phyloP scores from a whole-genome alignment of 1,284 basidiomycete species.

The Moniliophthora roreri region DNA sequence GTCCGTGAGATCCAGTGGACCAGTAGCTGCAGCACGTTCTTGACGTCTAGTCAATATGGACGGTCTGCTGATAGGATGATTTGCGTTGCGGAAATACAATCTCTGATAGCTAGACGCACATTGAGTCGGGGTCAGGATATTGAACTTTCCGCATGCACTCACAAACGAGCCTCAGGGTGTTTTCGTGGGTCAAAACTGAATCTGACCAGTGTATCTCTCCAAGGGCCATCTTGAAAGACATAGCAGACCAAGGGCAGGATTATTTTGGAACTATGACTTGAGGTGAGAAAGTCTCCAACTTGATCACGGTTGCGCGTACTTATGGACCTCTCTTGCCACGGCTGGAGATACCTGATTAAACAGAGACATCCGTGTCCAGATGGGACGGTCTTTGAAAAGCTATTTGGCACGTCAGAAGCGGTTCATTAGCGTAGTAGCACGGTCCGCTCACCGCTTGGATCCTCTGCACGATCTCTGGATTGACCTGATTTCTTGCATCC shows the following conservation, averaged over 20 bases:
- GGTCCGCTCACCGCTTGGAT: slow-evolving; percentile 51
- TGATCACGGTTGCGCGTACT: slow-evolving; percentile 42
- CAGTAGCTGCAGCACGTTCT: slow-evolving; percentile 44
- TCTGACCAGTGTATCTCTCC: slow-evolving; percentile 86
- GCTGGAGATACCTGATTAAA: slow-evolving; percentile 78
- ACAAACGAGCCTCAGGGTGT: slow-evolving; percentile 76
- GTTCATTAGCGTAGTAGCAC: slow-evolving; percentile 6
- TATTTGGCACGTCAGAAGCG: slow-evolving; percentile 24
- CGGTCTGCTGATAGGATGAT: slow-evolving; percentile 72
- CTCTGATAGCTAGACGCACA: slow-evolving; percentile 69
- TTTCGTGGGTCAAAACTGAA: slow-evolving; percentile 89
- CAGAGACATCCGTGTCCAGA: slow-evolving; percentile 87
- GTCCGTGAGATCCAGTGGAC: slow-evolving; percentile 39
- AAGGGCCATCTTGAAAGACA: slow-evolving; percentile 92
- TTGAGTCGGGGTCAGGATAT: slow-evolving; percentile 3
- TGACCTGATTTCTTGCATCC: slow-evolving; percentile 54
- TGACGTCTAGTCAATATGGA: slow-evolving; percentile 69
- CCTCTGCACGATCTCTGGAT: slow-evolving; percentile 55
- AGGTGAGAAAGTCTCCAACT: not conserved
- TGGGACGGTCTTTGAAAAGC: slow-evolving; percentile 73
- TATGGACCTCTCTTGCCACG: slow-evolving; percentile 70
- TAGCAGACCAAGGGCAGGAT: slow-evolving; percentile 76
- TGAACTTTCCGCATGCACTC: slow-evolving; percentile 16
- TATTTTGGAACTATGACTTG: slow-evolving; percentile 73
- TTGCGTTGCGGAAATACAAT: slow-evolving; percentile 80